Conservation (phyloP, 306 rosid genomes). For the Rosa persica region DNA sequence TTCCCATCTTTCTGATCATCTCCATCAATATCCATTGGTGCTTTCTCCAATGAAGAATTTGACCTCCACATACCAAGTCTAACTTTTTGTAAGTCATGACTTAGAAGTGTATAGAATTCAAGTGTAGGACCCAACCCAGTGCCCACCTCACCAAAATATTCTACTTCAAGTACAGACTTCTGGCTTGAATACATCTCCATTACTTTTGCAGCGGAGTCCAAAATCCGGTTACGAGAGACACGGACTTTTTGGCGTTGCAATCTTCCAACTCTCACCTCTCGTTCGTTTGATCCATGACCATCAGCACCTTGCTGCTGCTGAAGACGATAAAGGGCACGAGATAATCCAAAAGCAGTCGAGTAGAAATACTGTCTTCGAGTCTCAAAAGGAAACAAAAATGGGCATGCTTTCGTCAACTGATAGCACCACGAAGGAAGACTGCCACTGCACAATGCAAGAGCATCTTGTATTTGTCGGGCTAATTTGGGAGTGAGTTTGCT, state of each 20-base stretch:
- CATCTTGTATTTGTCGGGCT: constrained; percentile 97
- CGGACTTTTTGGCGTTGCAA: constrained; percentile 98
- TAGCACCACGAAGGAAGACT: constrained; percentile 99
- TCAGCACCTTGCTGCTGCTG: constrained; percentile 99
- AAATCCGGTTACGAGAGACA: constrained; percentile 88
- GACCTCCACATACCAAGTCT: constrained; percentile 93
- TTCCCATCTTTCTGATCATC: constrained; percentile 48
- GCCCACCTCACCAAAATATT: constrained; percentile 99
- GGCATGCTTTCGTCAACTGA: constrained; percentile 97
- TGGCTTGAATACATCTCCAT: constrained; percentile 99
- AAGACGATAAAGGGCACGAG: constrained; percentile 91
- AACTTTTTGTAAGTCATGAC: constrained; percentile 88
- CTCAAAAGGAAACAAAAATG: constrained; percentile 97
- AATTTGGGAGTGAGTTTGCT: constrained; percentile 96
- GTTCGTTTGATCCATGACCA: constrained; percentile 89
- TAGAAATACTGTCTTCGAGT: constrained; percentile 91
- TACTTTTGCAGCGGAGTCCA: constrained; percentile 98
- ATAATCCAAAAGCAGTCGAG: constrained; percentile 96
- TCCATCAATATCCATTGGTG: constrained; percentile 67
- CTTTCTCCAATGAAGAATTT: constrained; percentile 45
- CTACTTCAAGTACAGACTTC: constrained; percentile 98
- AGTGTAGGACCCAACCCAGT: constrained; percentile 99
- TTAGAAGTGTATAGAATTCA: constrained; percentile 93
- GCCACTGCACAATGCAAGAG: constrained; percentile 99
- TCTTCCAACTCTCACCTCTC: constrained; percentile 98